Evolutionary conservation across 495 filamentous ascomycete genomes (phyloP), one percentile per base, ranked within the genome.

Genomic region (Copromyces sp.): DNA sequence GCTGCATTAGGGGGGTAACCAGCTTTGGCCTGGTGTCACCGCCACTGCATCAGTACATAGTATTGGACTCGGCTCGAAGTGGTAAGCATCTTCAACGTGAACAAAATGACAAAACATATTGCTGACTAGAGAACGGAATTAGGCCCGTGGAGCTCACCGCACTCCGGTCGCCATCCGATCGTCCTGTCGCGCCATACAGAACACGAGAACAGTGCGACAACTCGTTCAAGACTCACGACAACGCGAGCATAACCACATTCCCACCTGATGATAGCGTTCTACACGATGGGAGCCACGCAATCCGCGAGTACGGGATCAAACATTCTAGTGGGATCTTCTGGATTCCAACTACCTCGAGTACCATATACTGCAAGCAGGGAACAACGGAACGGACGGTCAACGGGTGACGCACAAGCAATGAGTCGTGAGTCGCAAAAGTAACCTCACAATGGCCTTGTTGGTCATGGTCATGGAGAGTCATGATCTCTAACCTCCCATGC

Each of bases 401-500:
- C 17, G 1, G 8, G n/a, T 4, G n/a, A 47, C 3, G 0, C 44
- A 47, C 45, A 20, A 20, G 0, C 3, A 47, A 11, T 47, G 42
- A 9, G 8, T 47, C 11, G 1, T n/a, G 20, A 12, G 45, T 2
- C 24, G 1, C 24, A 24, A 24, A 24, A 24, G 44, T 4, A 1
- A 24, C 11, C 5, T 24, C 3, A 24, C n/a, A 12, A 24, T 20
- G 11, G n/a, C 2, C 20, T 53, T 53, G n/a, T 24, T 24, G 9
- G 1, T 53, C 3, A 24, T 9, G 45, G 4, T n/a, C 4, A 24
- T 24, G n/a, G 45, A 24, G 20, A 24, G 45, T 53, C 45, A 53
- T 6, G 9, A 24, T 2, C 2, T 11, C 0, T 3, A 1, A 53
- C 4, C 9, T 1, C 3, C 3, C 1, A 12, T 9, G 9, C n/a